phyloP scores from a whole-genome alignment of 306 rosid species.

The Cucurbita ficifolia region DNA sequence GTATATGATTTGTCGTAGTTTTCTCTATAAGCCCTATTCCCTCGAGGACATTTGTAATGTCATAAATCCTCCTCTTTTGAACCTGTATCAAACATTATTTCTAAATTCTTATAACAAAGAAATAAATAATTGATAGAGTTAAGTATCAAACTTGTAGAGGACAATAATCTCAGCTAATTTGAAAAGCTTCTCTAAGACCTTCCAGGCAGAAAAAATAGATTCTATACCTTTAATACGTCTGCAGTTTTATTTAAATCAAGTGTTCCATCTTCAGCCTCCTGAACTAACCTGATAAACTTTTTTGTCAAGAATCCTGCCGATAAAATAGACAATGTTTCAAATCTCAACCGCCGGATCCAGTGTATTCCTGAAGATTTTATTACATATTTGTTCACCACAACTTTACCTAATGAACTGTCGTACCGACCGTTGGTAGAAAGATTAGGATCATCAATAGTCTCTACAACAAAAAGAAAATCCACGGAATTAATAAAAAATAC shows the following conservation, averaged over 20 bases:
- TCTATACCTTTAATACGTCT: slow-evolving; percentile 45
- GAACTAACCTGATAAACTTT: slow-evolving; percentile 55
- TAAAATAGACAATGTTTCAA: slow-evolving; percentile 4
- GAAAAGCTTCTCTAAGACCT: background rate
- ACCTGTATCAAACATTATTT: slow-evolving; percentile 33
- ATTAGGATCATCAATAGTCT: slow-evolving; percentile 18
- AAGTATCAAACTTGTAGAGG: background rate
- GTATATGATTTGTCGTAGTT: slow-evolving; percentile 61
- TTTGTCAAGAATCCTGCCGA: slow-evolving; percentile 68
- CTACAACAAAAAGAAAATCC: slow-evolving; percentile 7
- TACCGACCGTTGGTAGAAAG: slow-evolving; percentile 41
- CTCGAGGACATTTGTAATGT: slow-evolving; percentile 80
- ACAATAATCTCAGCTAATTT: background rate
- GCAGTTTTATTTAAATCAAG: slow-evolving; percentile 65
- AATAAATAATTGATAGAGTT: background rate
- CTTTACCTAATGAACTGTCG: slow-evolving; percentile 76
- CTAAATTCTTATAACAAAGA: background rate
- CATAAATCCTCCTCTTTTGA: slow-evolving; percentile 75
- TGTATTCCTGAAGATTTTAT: background rate
- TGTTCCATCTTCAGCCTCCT: slow-evolving; percentile 50
- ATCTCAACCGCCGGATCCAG: slow-evolving; percentile 4
- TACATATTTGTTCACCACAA: background rate
- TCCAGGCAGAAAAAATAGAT: background rate
- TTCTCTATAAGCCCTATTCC: slow-evolving; percentile 73
- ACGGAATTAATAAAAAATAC: background rate